Conservation (phyloP, 345 rosid genomes). For the Bruguiera gymnorhiza region DNA sequence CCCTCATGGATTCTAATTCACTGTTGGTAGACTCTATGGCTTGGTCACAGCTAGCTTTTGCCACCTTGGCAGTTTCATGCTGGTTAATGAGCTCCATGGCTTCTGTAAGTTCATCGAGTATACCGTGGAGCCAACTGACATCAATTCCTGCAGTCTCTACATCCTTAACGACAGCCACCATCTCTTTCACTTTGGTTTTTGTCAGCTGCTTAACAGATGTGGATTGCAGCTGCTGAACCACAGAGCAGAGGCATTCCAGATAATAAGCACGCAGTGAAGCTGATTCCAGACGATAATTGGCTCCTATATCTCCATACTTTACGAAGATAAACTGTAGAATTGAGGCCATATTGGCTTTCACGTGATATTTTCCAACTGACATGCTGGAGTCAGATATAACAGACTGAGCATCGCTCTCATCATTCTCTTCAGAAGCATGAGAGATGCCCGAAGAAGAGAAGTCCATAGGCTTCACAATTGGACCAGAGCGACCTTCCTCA, state of each 20-base stretch:
- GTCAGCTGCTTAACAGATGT: conserved; percentile 52
- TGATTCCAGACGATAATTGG: conserved; percentile 64
- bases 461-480: conserved; percentile 22
- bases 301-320: conserved; percentile 79
- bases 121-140: conserved; percentile 53
- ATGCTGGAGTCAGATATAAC: conserved; percentile 65
- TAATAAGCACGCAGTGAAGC: conserved; percentile 62
- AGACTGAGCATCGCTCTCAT: conserved; percentile 53
- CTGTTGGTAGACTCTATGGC: conserved; percentile 41
- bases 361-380: conserved; percentile 67
- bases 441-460: conserved; percentile 41
- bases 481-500: conserved; percentile 13
- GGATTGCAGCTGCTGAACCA: conserved; percentile 69
- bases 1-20: conserved; percentile 43
- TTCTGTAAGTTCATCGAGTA: conserved; percentile 52
- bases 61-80: conserved; percentile 38
- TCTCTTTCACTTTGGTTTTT: conserved; percentile 58
- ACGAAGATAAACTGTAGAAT: conserved; percentile 50
- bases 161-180: conserved; percentile 72
- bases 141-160: conserved; percentile 65
- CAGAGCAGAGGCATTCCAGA: conserved; percentile 65
- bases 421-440: conserved; percentile 36
- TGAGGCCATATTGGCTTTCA: conserved; percentile 48
- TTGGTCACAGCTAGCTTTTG: conserved; percentile 38
- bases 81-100: conserved; percentile 45